These are phyloP conservation scores for Syzygium aqueum DNA, from an alignment of 345 rosid genomes.

Conservation along the genomic window DNA sequence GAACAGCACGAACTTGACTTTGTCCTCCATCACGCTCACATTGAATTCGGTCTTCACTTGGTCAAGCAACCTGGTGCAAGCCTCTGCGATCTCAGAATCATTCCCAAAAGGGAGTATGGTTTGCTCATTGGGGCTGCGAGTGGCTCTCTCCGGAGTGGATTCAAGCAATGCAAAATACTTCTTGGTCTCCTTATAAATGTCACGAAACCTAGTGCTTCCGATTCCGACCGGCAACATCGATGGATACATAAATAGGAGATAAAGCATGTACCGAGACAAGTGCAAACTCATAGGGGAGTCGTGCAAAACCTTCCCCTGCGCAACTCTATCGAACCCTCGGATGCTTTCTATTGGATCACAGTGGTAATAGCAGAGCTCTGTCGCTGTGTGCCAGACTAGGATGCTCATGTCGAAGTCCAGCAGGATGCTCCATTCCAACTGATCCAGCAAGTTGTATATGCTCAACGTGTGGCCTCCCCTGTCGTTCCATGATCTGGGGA, in stretches of 20 bases:
- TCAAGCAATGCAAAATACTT: not conserved
- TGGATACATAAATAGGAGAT: not conserved
- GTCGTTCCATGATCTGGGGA: too few relatives aligned
- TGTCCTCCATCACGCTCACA: not conserved
- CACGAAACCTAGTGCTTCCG: not conserved
- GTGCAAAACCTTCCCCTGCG: too few relatives aligned
- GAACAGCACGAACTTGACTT: conserved; percentile 17
- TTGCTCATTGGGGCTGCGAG: too few relatives aligned
- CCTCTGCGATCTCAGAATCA: not conserved
- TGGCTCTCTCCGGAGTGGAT: too few relatives aligned
- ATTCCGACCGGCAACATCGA: not conserved
- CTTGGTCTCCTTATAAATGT: not conserved
- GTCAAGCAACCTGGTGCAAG: not conserved
- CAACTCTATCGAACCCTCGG: too few relatives aligned
- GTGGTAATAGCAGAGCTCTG: not conserved
- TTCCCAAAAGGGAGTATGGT: too few relatives aligned
- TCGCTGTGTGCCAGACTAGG: not conserved
- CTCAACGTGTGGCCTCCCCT: too few relatives aligned
- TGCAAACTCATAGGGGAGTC: not conserved
- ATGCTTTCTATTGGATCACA: too few relatives aligned
- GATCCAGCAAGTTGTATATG: fast-evolving
- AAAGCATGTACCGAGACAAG: not conserved
- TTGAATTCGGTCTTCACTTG: conserved; percentile 1
- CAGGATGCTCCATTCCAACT: not conserved
- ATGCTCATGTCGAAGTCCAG: conserved; percentile 1